Conservation (phyloP, 1,139 yeast genomes). For the Kluyveromyces sp. region DNA sequence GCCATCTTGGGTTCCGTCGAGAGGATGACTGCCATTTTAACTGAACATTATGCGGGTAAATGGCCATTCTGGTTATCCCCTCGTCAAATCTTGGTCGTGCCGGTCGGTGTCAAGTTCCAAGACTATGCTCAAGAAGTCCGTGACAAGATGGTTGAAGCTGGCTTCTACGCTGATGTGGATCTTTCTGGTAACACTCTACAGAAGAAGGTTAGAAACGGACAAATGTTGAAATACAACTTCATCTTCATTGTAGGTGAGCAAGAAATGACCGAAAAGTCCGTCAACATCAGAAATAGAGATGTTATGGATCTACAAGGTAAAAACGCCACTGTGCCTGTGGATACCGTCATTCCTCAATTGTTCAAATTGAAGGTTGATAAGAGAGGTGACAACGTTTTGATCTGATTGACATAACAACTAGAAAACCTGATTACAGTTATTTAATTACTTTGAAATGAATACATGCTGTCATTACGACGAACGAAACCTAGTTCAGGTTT, state of each 20-base stretch:
- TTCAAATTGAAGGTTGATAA: slow-evolving; percentile 54
- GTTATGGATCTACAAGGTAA: slow-evolving; percentile 79
- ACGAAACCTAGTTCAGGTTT: neutral
- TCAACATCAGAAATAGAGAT: slow-evolving; percentile 91
- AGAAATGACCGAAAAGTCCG: slow-evolving; percentile 70
- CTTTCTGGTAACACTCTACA: slow-evolving; percentile 89
- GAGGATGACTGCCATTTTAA: slow-evolving; percentile 95
- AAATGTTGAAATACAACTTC: slow-evolving; percentile 85
- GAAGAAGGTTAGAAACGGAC: slow-evolving; percentile 95
- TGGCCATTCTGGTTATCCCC: slow-evolving; percentile 99
- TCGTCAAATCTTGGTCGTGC: slow-evolving; percentile 89
- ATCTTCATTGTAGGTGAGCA: slow-evolving; percentile 94
- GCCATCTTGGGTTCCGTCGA: slow-evolving; percentile 97
- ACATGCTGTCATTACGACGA: no score
- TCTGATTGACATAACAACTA: slow-evolving; percentile 11
- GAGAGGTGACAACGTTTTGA: slow-evolving; percentile 55
- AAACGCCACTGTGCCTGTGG: slow-evolving; percentile 72
- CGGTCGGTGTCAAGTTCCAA: slow-evolving; percentile 87
- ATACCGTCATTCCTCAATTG: slow-evolving; percentile 63
- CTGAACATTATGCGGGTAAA: slow-evolving; percentile 95
- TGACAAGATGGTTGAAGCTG: slow-evolving; percentile 54
- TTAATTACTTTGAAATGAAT: no score
- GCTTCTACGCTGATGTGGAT: slow-evolving; percentile 88
- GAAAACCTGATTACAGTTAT: neutral
- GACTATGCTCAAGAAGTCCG: slow-evolving; percentile 81